A percentile compares a stretch with the other conserved stretches of the same genome.
These are phyloP conservation scores for Parachlorella kessleri DNA, from an alignment of 139 green algal species.

Conservation along the genomic window DNA sequence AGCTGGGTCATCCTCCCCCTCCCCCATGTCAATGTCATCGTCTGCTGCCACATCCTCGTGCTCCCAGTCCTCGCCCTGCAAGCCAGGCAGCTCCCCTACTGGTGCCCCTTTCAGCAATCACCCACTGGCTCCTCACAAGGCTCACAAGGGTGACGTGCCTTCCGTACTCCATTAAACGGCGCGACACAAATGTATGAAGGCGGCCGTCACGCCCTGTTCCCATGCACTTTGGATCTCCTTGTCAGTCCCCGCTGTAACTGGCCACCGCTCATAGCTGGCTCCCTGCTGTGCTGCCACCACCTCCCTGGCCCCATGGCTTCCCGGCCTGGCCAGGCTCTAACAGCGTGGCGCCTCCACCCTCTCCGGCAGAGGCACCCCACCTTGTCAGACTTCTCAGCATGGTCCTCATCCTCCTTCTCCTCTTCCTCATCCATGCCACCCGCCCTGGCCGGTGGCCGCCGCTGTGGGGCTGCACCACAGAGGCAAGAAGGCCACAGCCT, in stretches of 20 bases:
- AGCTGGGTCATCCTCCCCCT: slow-evolving; percentile 30
- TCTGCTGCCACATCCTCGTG: slow-evolving; percentile 40
- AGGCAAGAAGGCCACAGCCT: background rate
- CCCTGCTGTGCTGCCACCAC: too few species aligned
- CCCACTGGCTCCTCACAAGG: background rate
- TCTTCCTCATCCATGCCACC: background rate
- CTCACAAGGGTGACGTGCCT: background rate
- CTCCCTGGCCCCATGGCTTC: too few species aligned
- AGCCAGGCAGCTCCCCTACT: background rate
- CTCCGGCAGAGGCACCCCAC: too few species aligned
- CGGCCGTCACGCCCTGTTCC: too few species aligned
- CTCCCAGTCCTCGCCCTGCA: slow-evolving; percentile 48
- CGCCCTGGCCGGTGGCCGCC: background rate
- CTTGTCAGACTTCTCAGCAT: slow-evolving; percentile 15
- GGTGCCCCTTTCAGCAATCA: background rate
- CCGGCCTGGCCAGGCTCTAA: too few species aligned
- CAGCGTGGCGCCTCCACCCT: too few species aligned
- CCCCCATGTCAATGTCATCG: slow-evolving; percentile 47
- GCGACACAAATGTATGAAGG: background rate
- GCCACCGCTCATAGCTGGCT: too few species aligned
- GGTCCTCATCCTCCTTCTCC: slow-evolving; percentile 12
- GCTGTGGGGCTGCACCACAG: slow-evolving; percentile 3
- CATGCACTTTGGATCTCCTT: too few species aligned
- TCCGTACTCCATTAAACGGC: background rate
- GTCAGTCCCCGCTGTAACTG: too few species aligned